Percentiles rank a stretch among this genome's conserved stretches.
Evolutionary conservation across 169 alveolate species (phyloP).

Genomic region (Plasmodium ovale): DNA sequence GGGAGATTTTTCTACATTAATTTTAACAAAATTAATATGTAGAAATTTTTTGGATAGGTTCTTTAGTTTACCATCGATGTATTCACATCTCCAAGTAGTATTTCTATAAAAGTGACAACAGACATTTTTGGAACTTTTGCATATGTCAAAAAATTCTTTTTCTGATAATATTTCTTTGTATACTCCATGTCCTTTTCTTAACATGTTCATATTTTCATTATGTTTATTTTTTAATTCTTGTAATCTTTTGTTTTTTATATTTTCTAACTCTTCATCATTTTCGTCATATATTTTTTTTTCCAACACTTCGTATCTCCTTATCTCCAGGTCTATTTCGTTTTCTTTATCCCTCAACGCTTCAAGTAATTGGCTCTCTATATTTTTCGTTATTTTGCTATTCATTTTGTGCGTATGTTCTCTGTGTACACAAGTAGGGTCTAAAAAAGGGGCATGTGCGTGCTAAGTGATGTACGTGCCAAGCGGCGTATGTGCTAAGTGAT

Average conservation of each 20-base stretch:
- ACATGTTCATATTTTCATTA: conserved; percentile 76
- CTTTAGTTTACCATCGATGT: conserved; percentile 80
- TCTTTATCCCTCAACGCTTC: conserved; percentile 82
- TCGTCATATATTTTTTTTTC: conserved; percentile 79
- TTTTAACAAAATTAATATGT: conserved; percentile 81
- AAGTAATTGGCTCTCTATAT: conserved; percentile 67
- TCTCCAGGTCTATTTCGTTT: conserved; percentile 81
- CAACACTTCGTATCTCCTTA: conserved; percentile 75
- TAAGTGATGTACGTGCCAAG: too few species aligned
- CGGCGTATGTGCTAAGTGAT: too few species aligned
- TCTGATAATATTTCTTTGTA: conserved; percentile 84
- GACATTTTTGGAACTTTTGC: conserved; percentile 80
- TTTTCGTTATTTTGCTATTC: conserved; percentile 49
- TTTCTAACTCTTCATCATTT: conserved; percentile 82
- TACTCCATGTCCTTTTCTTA: conserved; percentile 83
- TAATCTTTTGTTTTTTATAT: conserved; percentile 81
- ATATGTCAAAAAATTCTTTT: conserved; percentile 83
- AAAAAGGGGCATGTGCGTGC: too few species aligned
- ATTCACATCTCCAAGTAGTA: conserved; percentile 84
- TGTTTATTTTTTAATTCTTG: conserved; percentile 80
- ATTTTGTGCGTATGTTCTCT: too few species aligned
- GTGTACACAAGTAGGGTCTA: too few species aligned
- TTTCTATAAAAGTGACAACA: conserved; percentile 85
- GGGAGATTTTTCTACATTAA: conserved; percentile 85
- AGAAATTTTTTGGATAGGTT: conserved; percentile 78